Percentiles rank a stretch among this genome's conserved stretches.
These are phyloP conservation scores for Protomyces arabidopsidicola DNA, from an alignment of 1,139 yeast species.

Conservation along the genomic window DNA sequence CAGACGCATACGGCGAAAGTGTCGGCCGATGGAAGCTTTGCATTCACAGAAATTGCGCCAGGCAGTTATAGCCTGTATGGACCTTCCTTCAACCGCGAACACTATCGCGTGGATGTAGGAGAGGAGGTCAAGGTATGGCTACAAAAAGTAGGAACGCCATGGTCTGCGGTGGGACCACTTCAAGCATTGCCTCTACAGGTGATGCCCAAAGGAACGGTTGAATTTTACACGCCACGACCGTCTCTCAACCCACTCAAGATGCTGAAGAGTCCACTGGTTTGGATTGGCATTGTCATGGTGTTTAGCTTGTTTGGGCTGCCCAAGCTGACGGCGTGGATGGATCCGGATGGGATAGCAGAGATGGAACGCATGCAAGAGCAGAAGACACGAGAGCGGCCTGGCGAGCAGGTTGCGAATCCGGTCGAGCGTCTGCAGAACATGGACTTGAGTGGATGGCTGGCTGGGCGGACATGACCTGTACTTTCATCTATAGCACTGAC, in stretches of 20 bases:
- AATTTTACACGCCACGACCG: conserved; percentile 12
- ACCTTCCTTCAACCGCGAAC: no score
- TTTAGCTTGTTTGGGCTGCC: conserved; percentile 12
- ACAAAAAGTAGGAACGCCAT: neutral
- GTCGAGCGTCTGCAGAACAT: conserved; percentile 20
- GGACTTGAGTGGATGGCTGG: conserved; percentile 26
- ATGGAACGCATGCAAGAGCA: conserved; percentile 7
- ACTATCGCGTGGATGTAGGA: neutral
- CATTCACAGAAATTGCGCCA: no score
- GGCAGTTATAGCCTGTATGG: no score
- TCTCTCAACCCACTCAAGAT: neutral
- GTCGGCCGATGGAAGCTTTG: neutral
- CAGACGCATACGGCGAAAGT: neutral
- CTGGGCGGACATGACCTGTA: conserved; percentile 19
- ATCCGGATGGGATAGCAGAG: conserved; percentile 23
- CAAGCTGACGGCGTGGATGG: conserved; percentile 2
- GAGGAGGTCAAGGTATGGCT: neutral
- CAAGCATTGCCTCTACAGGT: neutral
- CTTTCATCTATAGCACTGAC: neutral
- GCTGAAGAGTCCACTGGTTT: conserved; percentile 15
- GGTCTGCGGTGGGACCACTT: neutral
- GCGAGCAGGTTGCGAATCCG: conserved; percentile 1
- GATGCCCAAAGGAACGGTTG: neutral
- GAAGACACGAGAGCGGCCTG: neutral
- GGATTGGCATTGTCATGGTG: conserved; percentile 18